Conservation (phyloP, 129 eudicot species). For the Chrysanthemum seticuspe region DNA sequence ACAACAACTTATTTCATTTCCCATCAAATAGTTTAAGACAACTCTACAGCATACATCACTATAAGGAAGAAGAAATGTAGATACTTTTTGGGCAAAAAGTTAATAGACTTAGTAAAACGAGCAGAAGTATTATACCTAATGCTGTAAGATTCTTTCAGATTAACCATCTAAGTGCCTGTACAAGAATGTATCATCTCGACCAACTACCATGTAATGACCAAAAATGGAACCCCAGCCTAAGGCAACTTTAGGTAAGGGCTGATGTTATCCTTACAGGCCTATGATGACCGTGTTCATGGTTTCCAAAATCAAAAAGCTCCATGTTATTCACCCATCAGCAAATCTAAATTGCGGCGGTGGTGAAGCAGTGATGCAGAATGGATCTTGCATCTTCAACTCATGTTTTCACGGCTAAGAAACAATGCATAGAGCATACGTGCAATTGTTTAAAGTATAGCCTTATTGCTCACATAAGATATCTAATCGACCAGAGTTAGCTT, state of each 20-base stretch:
- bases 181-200: constrained; percentile 30
- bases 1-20: constrained; percentile 15
- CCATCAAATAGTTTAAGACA: constrained; percentile 6
- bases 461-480: constrained; percentile 18
- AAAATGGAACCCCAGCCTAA: constrained; percentile 36
- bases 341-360: constrained; percentile 3
- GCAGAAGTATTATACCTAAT: constrained; percentile 31
- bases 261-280: constrained; percentile 13
- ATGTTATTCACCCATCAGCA: constrained; percentile 9
- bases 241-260: constrained; percentile 11
- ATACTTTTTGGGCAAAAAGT: constrained; percentile 18
- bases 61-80: constrained; percentile 38
- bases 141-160: constrained; percentile 4
- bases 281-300: constrained; percentile 11
- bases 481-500: constrained; percentile 26
- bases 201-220: constrained; percentile 33
- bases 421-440: constrained; percentile 7
- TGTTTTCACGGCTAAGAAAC: background rate
- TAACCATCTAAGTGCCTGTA: background rate
- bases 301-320: constrained; percentile 1
- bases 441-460: constrained; percentile 5
- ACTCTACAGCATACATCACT: constrained; percentile 29
- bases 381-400: background rate
- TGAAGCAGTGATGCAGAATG: constrained; percentile 8
- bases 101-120: constrained; percentile 13